A percentile compares a stretch with the other conserved stretches of the same genome.
These are phyloP conservation scores for Phanerochaete sordida DNA, from an alignment of 768 basidiomycete genomes.

Conservation along the genomic window DNA sequence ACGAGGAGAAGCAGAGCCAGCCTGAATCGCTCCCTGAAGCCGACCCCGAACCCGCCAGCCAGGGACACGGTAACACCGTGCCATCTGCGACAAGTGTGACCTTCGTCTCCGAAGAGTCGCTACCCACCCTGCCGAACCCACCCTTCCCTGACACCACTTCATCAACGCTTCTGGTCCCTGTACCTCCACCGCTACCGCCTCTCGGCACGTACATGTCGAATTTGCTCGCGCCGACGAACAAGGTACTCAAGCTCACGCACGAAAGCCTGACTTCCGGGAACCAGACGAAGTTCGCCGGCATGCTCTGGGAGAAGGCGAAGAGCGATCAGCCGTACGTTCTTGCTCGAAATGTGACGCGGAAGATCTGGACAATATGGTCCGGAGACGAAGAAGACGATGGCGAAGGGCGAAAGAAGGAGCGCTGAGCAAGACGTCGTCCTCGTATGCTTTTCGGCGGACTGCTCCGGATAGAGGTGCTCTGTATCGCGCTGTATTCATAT, in stretches of 20 bases:
- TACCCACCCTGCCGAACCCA: neutral
- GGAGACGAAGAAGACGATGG: constrained; percentile 20
- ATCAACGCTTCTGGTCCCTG: constrained; percentile 49
- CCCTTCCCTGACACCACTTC: constrained; percentile 6
- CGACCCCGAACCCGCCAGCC: neutral
- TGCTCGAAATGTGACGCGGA: constrained; percentile 34
- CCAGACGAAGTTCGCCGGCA: constrained; percentile 51
- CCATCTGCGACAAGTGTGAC: neutral
- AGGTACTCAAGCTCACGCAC: constrained; percentile 46
- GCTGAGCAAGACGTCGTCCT: neutral
- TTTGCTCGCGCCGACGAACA: constrained; percentile 55
- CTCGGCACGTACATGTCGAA: constrained; percentile 49
- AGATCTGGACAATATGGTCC: constrained; percentile 37
- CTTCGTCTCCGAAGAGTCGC: neutral
- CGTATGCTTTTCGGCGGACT: neutral
- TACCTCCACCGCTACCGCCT: constrained; percentile 56
- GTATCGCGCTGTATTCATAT: neutral
- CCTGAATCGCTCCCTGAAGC: neutral
- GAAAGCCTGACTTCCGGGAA: constrained; percentile 56
- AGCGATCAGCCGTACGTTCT: constrained; percentile 54
- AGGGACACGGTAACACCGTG: neutral
- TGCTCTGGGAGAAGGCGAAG: constrained; percentile 62
- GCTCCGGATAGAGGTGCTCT: neutral
- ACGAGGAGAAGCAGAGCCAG: neutral
- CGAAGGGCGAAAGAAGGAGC: neutral